Conservation (phyloP, 768 basidiomycete genomes). For the Trametes cingulata region DNA sequence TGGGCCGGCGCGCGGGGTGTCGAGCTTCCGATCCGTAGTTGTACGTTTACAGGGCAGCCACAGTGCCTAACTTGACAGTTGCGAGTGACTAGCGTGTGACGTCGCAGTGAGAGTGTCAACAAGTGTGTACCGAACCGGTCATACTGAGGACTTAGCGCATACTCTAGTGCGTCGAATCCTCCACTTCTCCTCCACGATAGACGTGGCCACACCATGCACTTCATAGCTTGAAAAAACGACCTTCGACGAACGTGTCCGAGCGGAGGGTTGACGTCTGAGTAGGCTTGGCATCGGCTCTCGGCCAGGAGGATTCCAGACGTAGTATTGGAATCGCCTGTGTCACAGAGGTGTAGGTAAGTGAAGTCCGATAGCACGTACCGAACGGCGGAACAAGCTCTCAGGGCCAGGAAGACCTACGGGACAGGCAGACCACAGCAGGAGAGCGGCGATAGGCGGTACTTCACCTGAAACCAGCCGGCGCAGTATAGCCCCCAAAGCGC, state of each 20-base stretch:
- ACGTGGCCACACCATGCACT: too few species aligned
- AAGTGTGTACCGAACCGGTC: neutral
- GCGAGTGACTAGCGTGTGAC: neutral
- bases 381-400: neutral
- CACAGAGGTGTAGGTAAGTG: neutral
- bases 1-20: too few species aligned
- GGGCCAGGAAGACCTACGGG: neutral
- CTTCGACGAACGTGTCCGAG: neutral
- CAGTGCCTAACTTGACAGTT: neutral
- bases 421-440: neutral
- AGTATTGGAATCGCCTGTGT: neutral
- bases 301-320: neutral
- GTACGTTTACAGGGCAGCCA: neutral
- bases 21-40: too few species aligned
- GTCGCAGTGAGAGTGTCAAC: neutral
- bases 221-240: too few species aligned
- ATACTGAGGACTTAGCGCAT: neutral
- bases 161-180: too few species aligned
- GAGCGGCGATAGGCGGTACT: neutral
- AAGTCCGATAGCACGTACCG: neutral
- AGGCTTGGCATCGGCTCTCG: slow-evolving; percentile 11
- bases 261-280: neutral
- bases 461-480: neutral
- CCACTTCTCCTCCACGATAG: too few species aligned
- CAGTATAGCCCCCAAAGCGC: neutral